A percentile compares a stretch with the other conserved stretches of the same genome.
Conservation (phyloP, 2,329 filamentous ascomycete genomes). For the Cercospora sp. region DNA sequence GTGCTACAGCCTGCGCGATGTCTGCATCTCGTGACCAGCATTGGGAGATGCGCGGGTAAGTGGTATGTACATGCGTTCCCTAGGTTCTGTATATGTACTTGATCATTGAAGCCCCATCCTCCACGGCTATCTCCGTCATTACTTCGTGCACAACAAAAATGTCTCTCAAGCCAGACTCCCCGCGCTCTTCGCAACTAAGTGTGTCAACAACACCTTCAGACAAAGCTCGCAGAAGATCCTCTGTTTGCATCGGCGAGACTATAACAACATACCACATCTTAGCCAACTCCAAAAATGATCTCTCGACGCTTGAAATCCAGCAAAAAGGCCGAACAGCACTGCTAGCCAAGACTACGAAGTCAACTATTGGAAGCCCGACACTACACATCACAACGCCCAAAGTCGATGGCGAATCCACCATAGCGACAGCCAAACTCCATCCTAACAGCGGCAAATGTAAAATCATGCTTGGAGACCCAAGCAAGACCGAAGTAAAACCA, state of each 20-base stretch:
- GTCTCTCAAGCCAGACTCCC: neutral
- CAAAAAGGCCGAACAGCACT: slow-evolving; percentile 9
- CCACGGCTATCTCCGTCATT: neutral
- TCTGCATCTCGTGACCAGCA: neutral
- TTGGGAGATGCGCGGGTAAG: neutral
- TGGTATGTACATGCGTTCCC: neutral
- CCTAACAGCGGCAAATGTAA: neutral
- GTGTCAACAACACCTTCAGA: neutral
- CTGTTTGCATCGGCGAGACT: neutral
- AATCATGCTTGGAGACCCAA: slow-evolving; percentile 4
- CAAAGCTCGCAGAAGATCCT: neutral
- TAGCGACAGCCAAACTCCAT: slow-evolving; percentile 5
- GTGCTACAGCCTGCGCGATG: neutral
- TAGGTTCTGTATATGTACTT: neutral
- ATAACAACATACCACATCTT: slow-evolving; percentile 11
- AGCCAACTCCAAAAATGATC: neutral
- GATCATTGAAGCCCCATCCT: neutral
- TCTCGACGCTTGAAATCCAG: neutral
- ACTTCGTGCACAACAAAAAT: neutral
- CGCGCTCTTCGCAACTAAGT: neutral
- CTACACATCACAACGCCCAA: slow-evolving; percentile 4
- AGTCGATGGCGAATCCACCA: slow-evolving; percentile 5
- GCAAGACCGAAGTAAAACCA: too few relatives aligned
- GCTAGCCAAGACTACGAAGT: neutral
- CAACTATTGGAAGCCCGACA: neutral